Conservation (phyloP, 805 yeast species). For the Barnettozyma sp. region DNA sequence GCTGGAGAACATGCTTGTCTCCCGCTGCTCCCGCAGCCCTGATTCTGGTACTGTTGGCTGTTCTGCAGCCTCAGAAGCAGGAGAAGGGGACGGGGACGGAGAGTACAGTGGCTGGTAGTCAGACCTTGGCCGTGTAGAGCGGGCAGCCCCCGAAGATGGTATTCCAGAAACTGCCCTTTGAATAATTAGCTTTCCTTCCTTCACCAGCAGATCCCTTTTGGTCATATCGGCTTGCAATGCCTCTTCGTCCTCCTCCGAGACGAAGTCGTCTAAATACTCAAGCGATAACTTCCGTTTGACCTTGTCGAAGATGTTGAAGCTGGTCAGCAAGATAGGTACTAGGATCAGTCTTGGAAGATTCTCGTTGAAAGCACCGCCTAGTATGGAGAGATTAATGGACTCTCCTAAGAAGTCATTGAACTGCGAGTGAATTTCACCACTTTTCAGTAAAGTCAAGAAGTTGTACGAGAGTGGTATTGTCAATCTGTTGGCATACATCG, state of each 20-base stretch:
- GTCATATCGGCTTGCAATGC: conserved; percentile 14
- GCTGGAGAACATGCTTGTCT: neutral
- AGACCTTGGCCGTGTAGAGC: too few relatives aligned
- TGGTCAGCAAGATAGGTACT: conserved; percentile 60
- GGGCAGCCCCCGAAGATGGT: neutral
- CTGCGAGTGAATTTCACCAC: conserved; percentile 39
- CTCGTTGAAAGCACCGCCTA: conserved; percentile 65
- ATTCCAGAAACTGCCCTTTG: conserved; percentile 21
- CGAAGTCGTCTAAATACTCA: conserved; percentile 31
- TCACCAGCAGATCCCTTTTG: conserved; percentile 16
- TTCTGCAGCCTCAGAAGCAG: too few relatives aligned
- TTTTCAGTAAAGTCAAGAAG: conserved; percentile 53
- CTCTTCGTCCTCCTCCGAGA: conserved; percentile 30
- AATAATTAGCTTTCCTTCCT: conserved; percentile 22
- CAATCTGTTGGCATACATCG: conserved; percentile 73
- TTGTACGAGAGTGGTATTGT: conserved; percentile 80
- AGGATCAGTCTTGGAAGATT: conserved; percentile 70
- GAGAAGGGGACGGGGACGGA: too few relatives aligned
- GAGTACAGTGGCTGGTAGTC: too few relatives aligned
- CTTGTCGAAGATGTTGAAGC: conserved; percentile 61
- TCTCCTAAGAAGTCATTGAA: conserved; percentile 73
- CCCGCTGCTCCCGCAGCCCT: neutral
- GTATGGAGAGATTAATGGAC: conserved; percentile 66
- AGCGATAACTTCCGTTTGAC: conserved; percentile 32
- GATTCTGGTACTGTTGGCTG: neutral